Base-by-base conservation (phyloP, 2,329 filamentous ascomycete genomes). In the Penicillium palitans region DNA sequence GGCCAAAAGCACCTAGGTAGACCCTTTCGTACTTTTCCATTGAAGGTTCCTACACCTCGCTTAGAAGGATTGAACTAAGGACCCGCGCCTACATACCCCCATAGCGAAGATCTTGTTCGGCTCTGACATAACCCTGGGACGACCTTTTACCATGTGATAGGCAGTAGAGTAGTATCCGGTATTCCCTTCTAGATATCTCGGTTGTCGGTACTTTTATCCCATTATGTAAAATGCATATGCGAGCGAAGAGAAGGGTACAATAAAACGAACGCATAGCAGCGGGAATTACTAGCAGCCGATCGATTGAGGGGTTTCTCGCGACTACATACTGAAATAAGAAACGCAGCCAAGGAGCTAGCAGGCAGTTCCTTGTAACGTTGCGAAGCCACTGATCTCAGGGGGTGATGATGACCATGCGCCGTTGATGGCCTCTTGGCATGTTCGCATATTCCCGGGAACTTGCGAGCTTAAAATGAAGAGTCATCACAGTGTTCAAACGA, bases 301-400 rank as follows among this genome's bases (percentile, higher is more conserved):
- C 41, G 37, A 39, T 39, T 44, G 40, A 53, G 54, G 54, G 47
- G 47, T 25, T 40, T 52, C 25, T 53, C 49, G 40, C 33, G 17
- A 35, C 33, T 44, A 47, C 29, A 58, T 58, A 42, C 41, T 54
- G 35, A 25, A 58, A 45, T 25, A 6, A 56, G 58, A 24, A 21
- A 53, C 27, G 45, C 27, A 54, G 59, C 61, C 59, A 62, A 62
- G 59, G 29, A 55, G 50, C 55, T 61, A 62, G 50, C 10, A 48
- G 46, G 37, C 41, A 24, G 50, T 53, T 35, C 24, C 15, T 39
- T 60, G 54, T n/a, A 62, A 55, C 58, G 24, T 35, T 52, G 58
- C 21, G 27, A 27, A 37, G 35, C 12, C 27, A 29, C 21, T 40
- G 42, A 45, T 58, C 29, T 57, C 46, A 47, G 49, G 49, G 45